Evolutionary conservation across 176 grass and related monocot genomes (phyloP), one percentile per base, ranked within the genome.

Genomic region (Aegilops speltoides): DNA sequence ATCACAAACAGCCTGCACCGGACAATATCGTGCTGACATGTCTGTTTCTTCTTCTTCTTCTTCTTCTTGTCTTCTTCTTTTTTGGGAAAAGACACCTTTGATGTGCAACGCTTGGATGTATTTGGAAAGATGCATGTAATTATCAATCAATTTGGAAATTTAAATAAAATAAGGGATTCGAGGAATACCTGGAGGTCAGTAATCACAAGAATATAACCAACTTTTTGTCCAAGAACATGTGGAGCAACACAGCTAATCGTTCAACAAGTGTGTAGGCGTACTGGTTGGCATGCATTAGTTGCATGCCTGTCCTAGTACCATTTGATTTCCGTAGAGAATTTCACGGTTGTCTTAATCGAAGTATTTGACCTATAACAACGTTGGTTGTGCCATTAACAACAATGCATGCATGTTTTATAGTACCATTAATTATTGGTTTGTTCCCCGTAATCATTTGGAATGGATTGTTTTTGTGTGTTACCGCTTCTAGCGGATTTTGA

Each of bases 121-220:
- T 34, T 10, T 41, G 3, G 40, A 3, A 3, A 34, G 1, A 34
- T 20, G 29, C 8, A 4, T 52, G 65, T 20, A 68, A 68, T 3
- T 29, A 68, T 20, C 2, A 34, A 41, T 60, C 46, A 5, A 8
- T 43, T 79, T 16, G 46, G 15, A 22, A 1, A 38, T 14, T 7
- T 15, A n/a, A 31, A 68, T 36, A 26, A 52, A 87, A 63, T 34
- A 80, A 86, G 54, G 15, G 6, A 29, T 81, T 64, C 28, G 77
- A 45, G 56, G 85, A 81, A 81, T 81, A 81, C 81, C 54, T 74
- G 28, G 28, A 26, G 34, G 10, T 9, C 76, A 73, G 73, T 63
- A 31, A 50, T 48, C 65, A 68, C 65, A 26, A 17, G 4, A 52
- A 50, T 36, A 50, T 72, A 40, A 2, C 29, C 29, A 29, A 2